Evolutionary conservation across 2,329 filamentous ascomycete species (phyloP), one percentile per base, ranked within the genome.

Genomic region (Paramyrothecium sp.): DNA sequence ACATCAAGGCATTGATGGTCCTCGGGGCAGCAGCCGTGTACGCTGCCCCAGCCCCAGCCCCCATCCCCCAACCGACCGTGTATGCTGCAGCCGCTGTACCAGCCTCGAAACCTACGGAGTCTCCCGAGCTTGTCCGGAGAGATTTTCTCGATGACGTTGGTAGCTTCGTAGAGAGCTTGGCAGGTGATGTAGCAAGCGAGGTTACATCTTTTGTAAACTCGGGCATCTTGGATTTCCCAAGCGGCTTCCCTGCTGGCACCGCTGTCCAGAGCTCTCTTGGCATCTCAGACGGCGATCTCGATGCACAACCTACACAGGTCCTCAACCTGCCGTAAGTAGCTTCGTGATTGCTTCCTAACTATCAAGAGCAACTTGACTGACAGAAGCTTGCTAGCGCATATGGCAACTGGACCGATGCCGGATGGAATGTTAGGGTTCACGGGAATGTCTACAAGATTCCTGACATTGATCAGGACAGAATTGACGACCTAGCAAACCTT

Each of bases 371-470:
- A 47, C 2, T 26, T 59, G 47, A 56, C 58, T 22, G 4, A 38
- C 33, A 13, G 17, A 26, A 17, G 3, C 11, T 2, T 41, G 17
- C 23, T 7, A 81, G 78, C n/a, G 77, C 78, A 12, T 89, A 89
- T 62, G 90, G 81, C n/a, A 93, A 93, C 61, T 93, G 88, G 86
- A 92, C 90, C 1, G 78, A 87, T n/a, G 73, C 85, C 57, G 88
- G 88, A 34, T 93, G 90, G 90, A 91, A 87, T 60, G 80, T 92
- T 3, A 82, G 89, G 26, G 84, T 92, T 60, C 90, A 89, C 62
- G 90, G 90, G 63, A 92, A 92, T 66, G 87, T 92, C n/a, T 93
- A 88, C 79, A 92, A 92, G 71, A 83, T 89, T 60, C 90, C 90
- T 2, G 83, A 90, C 58, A 87, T 89, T 34, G 82, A 81, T 1